Evolutionary conservation across 2,329 filamentous ascomycete species (phyloP).

Genomic region (Alternaria sp.): DNA sequence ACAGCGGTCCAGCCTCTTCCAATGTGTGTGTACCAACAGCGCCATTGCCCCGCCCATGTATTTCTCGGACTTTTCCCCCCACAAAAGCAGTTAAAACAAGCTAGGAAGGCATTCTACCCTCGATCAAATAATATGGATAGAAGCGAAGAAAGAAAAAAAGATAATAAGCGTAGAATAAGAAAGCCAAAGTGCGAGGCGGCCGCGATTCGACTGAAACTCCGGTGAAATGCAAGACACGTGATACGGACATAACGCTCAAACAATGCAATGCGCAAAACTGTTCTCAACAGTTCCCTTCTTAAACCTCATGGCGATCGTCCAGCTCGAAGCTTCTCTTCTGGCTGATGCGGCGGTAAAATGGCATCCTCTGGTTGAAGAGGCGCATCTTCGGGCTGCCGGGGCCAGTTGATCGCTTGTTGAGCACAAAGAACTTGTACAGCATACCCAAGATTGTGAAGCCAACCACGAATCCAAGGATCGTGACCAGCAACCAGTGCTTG

Average conservation of each 20-base stretch:
- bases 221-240: slow-evolving; percentile 30
- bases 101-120: slow-evolving; percentile 7
- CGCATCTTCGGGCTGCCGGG: slow-evolving; percentile 28
- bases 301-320: slow-evolving; percentile 49
- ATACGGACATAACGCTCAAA: slow-evolving; percentile 28
- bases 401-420: slow-evolving; percentile 35
- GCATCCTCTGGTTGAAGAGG: slow-evolving; percentile 33
- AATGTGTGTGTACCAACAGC: slow-evolving; percentile 14
- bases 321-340: slow-evolving; percentile 45
- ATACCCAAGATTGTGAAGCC: slow-evolving; percentile 61
- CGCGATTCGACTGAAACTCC: slow-evolving; percentile 28
- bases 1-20: slow-evolving; percentile 4
- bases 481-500: slow-evolving; percentile 64
- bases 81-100: slow-evolving; percentile 20
- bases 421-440: slow-evolving; percentile 61
- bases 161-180: slow-evolving; percentile 1
- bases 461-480: slow-evolving; percentile 61
- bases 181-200: slow-evolving; percentile 27
- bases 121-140: slow-evolving; percentile 18
- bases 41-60: neutral
- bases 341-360: slow-evolving; percentile 49
- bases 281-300: neutral
- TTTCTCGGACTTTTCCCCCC: neutral
- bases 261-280: slow-evolving; percentile 24
- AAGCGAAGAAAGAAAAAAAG: slow-evolving; percentile 11